These are phyloP conservation scores for Aeschynomene evenia DNA, from an alignment of 306 rosid genomes.

Conservation along the genomic window DNA sequence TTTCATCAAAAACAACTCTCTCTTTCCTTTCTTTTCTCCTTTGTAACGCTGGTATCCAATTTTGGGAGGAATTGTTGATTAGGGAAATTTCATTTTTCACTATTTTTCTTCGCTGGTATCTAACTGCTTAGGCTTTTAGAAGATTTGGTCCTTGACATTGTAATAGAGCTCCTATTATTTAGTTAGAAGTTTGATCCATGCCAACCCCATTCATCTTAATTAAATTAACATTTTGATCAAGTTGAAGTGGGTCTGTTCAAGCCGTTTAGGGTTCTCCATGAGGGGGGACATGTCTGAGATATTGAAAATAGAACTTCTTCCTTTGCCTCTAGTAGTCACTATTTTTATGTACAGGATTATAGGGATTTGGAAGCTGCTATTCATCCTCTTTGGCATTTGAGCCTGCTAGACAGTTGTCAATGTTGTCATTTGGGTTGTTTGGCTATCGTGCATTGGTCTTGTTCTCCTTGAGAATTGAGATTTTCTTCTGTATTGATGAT, in stretches of 20 bases:
- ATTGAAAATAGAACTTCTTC: neutral
- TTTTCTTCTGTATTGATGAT: neutral
- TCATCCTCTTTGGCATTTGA: neutral
- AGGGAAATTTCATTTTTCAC: neutral
- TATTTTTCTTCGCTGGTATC: neutral
- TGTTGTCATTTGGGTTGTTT: neutral
- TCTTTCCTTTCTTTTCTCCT: neutral
- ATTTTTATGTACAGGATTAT: neutral
- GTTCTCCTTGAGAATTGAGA: neutral
- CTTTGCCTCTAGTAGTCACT: neutral
- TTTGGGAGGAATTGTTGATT: neutral
- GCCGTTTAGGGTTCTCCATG: too few species aligned
- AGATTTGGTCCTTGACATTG: neutral
- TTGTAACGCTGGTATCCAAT: neutral
- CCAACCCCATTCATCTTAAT: neutral
- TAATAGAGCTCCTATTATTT: neutral
- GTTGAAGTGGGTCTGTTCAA: neutral
- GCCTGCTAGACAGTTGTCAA: slow-evolving; percentile 1
- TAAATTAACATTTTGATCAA: neutral
- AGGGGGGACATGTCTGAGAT: neutral
- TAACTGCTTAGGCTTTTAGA: neutral
- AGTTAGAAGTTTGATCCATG: neutral
- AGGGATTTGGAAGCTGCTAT: neutral
- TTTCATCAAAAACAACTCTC: neutral
- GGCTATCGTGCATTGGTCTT: neutral